Evolutionary conservation across 257 asterid species (phyloP).

Genomic region (Coffea eugenioides): DNA sequence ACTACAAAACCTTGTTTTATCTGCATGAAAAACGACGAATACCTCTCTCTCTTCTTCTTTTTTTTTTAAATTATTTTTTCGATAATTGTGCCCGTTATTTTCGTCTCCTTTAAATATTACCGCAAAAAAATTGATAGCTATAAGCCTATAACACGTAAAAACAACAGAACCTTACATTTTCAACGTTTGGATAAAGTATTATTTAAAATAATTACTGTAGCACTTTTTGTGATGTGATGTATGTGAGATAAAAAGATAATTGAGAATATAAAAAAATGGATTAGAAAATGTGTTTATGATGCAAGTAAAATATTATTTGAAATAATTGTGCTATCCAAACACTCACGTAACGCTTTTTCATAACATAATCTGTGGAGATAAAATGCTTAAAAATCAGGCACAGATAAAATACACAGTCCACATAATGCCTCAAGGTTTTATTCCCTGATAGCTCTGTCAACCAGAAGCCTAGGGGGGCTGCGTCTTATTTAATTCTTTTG

Average conservation of each 20-base stretch:
- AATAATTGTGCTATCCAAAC: too few species aligned
- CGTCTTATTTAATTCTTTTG: neutral
- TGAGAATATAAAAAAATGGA: too few species aligned
- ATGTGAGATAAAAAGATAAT: too few species aligned
- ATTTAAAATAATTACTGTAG: too few species aligned
- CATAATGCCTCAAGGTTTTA: neutral
- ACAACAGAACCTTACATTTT: neutral
- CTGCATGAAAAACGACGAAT: slow-evolving; percentile 31
- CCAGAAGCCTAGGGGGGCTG: neutral
- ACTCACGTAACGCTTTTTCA: too few species aligned
- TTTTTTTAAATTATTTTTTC: slow-evolving; percentile 11
- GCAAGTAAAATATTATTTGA: too few species aligned
- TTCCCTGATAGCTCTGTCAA: neutral
- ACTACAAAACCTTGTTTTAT: slow-evolving; percentile 30
- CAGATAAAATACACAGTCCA: neutral
- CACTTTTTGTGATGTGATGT: too few species aligned
- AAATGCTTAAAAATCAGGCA: too few species aligned
- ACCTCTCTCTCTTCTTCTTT: neutral
- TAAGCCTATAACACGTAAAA: slow-evolving; percentile 1
- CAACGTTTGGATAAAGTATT: too few species aligned
- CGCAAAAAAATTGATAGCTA: neutral
- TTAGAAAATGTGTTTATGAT: too few species aligned
- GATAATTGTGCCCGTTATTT: slow-evolving; percentile 26
- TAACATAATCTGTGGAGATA: too few species aligned
- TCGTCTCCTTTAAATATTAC: neutral